A percentile compares a stretch with the other conserved stretches of the same genome.
Conservation (phyloP, 306 rosid genomes). For the Dryas octopetala region DNA sequence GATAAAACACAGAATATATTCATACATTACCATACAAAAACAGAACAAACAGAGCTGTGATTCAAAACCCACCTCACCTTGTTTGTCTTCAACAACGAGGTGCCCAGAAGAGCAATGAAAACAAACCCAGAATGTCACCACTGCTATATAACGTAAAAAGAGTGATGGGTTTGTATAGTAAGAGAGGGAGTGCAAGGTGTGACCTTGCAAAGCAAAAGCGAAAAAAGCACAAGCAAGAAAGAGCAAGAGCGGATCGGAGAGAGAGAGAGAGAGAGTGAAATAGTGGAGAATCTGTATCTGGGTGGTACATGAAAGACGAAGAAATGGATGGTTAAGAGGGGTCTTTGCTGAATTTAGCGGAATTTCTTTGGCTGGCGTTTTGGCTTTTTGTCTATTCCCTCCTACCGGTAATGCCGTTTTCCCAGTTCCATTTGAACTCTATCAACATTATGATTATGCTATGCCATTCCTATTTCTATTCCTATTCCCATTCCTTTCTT, state of each 20-base stretch:
- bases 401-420: slow-evolving; percentile 30
- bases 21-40: slow-evolving; percentile 1
- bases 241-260: slow-evolving; percentile 18
- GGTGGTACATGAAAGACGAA: slow-evolving; percentile 39
- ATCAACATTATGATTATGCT: neutral
- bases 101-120: slow-evolving; percentile 18
- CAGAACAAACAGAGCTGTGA: neutral
- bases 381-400: slow-evolving; percentile 20
- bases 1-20: slow-evolving; percentile 2
- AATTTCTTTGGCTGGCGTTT: slow-evolving; percentile 34
- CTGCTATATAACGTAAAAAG: neutral
- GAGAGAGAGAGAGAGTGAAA: neutral
- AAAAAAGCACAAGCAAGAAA: neutral
- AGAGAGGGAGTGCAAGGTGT: slow-evolving; percentile 12
- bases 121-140: slow-evolving; percentile 31
- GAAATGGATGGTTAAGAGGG: slow-evolving; percentile 61
- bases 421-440: slow-evolving; percentile 1
- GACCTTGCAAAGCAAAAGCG: slow-evolving; percentile 32
- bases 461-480: neutral
- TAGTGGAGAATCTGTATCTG: slow-evolving; percentile 66
- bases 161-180: neutral
- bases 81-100: slow-evolving; percentile 12
- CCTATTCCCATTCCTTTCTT: neutral
- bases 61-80: slow-evolving; percentile 25
- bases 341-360: slow-evolving; percentile 23